Evolutionary conservation across 2,329 filamentous ascomycete genomes (phyloP).

Genomic region (Phialophora macrospora): DNA sequence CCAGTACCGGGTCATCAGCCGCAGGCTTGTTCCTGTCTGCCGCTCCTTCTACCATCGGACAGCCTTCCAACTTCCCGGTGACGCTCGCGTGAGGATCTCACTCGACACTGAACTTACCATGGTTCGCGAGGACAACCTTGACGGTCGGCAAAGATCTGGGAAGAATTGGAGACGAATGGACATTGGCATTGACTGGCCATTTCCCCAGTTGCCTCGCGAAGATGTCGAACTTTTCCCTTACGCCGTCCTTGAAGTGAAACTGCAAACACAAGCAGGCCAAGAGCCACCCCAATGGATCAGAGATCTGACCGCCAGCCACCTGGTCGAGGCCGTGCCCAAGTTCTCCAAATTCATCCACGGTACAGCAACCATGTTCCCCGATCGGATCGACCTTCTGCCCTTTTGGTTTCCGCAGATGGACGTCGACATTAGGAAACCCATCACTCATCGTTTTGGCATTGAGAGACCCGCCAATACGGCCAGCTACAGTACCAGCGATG

Average conservation of each 20-base stretch:
- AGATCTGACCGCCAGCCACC: conserved; percentile 86
- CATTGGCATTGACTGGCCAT: conserved; percentile 95
- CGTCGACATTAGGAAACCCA: conserved; percentile 92
- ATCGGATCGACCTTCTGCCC: conserved; percentile 84
- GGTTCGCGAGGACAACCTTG: conserved; percentile 92
- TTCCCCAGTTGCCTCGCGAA: conserved; percentile 80
- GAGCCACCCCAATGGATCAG: conserved; percentile 96
- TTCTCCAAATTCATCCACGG: conserved; percentile 99
- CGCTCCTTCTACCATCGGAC: conserved; percentile 98
- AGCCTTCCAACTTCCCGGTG: conserved; percentile 94
- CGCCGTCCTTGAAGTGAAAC: conserved; percentile 93
- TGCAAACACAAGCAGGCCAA: conserved; percentile 93
- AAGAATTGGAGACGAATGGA: conserved; percentile 97
- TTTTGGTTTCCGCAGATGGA: conserved; percentile 99
- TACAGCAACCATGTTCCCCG: conserved; percentile 82
- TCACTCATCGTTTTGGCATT: conserved; percentile 87
- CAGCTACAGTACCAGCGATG: conserved; percentile 76
- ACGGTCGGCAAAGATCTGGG: conserved; percentile 74
- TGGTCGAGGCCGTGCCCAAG: conserved; percentile 98
- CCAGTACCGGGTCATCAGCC: conserved; percentile 88
- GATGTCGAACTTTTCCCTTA: conserved; percentile 95
- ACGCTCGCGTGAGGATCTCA: conserved; percentile 94
- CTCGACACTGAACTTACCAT: conserved; percentile 95
- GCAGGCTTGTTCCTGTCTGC: conserved; percentile 85
- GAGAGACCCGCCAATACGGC: conserved; percentile 75